phyloP scores from a whole-genome alignment of 805 yeast species.

The Candida incommunis region DNA sequence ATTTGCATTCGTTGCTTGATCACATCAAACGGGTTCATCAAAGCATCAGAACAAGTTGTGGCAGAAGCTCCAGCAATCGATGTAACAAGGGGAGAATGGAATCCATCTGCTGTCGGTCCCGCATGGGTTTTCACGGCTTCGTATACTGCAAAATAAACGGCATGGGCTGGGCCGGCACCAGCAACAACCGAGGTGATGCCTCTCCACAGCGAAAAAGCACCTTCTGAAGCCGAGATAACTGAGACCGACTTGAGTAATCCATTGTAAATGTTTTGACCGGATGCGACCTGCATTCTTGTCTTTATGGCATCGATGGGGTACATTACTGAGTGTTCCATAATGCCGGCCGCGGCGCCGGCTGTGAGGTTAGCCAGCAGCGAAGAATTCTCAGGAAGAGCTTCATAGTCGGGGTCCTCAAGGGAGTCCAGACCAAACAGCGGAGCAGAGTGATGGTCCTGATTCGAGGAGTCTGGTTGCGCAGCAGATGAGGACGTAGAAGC shows the following conservation, averaged over 20 bases:
- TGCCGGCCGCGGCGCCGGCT: slow-evolving; percentile 98
- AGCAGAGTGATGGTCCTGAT: not conserved
- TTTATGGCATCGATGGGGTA: slow-evolving; percentile 93
- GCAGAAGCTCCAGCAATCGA: slow-evolving; percentile 85
- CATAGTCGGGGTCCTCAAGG: slow-evolving; percentile 46
- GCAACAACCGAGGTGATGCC: slow-evolving; percentile 84
- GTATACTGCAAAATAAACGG: slow-evolving; percentile 88
- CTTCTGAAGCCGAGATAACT: slow-evolving; percentile 73
- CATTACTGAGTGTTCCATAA: slow-evolving; percentile 96
- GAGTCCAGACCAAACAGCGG: not conserved
- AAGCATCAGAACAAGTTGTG: slow-evolving; percentile 83
- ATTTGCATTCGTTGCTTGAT: slow-evolving; percentile 90
- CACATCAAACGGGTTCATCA: slow-evolving; percentile 96
- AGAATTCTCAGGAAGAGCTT: slow-evolving; percentile 78
- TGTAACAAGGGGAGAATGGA: slow-evolving; percentile 54
- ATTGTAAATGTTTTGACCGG: slow-evolving; percentile 16
- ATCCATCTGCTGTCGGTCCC: slow-evolving; percentile 24
- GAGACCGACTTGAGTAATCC: slow-evolving; percentile 54
- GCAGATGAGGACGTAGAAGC: not conserved
- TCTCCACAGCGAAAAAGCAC: slow-evolving; percentile 79
- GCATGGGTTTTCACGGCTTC: slow-evolving; percentile 58
- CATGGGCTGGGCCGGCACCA: slow-evolving; percentile 99
- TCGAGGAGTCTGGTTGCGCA: not conserved
- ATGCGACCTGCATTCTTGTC: slow-evolving; percentile 75
- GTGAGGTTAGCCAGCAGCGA: slow-evolving; percentile 66